Percentiles rank a stretch among this genome's conserved stretches.
Evolutionary conservation across 2,329 filamentous ascomycete species (phyloP).

Genomic region (Cadophora malorum): DNA sequence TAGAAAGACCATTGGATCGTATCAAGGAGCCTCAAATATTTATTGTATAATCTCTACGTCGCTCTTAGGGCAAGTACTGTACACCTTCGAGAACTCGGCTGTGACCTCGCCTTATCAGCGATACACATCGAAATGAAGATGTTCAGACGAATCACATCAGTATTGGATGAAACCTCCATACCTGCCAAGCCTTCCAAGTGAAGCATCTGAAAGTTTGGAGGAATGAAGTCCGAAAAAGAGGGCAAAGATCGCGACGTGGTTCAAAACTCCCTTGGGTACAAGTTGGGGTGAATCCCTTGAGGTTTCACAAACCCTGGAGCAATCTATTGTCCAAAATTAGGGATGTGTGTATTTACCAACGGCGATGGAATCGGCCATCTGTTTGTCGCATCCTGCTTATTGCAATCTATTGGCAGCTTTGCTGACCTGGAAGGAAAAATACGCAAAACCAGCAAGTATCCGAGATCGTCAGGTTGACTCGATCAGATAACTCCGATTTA

Average conservation of each 20-base stretch:
- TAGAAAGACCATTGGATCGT: neutral
- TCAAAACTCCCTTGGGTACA: neutral
- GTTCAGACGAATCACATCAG: conserved; percentile 10
- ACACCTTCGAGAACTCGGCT: neutral
- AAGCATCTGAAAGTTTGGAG: conserved; percentile 13
- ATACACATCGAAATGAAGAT: neutral
- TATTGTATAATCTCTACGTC: neutral
- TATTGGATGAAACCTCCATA: conserved; percentile 6
- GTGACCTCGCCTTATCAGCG: neutral
- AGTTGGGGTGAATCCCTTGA: neutral
- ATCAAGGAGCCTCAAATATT: neutral
- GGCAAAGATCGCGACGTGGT: neutral
- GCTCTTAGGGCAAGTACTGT: too few relatives aligned
- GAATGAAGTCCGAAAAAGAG: neutral
- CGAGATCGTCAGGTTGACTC: too few relatives aligned
- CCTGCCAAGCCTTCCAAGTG: conserved; percentile 14
- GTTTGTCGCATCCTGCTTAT: too few relatives aligned
- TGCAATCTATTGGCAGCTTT: neutral
- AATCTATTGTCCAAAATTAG: conserved; percentile 1
- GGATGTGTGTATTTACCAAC: neutral
- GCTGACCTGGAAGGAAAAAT: neutral
- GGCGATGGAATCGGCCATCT: neutral
- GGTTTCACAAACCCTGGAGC: neutral
- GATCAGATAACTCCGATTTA: too few relatives aligned
- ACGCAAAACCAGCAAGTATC: too few relatives aligned